A percentile compares a stretch with the other conserved stretches of the same genome.
These are phyloP conservation scores for Drosera spatulata DNA, from an alignment of 179 eudicot species.

Conservation along the genomic window DNA sequence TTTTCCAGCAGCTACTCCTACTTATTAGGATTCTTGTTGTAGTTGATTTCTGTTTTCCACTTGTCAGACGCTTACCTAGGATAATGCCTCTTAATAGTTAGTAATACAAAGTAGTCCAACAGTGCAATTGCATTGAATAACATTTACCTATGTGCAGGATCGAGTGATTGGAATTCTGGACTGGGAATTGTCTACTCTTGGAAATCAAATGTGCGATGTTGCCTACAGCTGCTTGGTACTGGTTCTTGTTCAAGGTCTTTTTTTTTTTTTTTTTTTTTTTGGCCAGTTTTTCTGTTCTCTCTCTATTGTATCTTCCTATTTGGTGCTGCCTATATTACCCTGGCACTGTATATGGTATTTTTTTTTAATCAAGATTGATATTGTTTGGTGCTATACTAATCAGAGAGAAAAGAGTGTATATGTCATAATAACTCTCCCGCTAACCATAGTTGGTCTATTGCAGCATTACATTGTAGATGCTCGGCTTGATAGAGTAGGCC, in stretches of 20 bases:
- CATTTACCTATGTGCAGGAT: slow-evolving; percentile 46
- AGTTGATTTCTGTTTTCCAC: not conserved
- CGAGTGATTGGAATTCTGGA: slow-evolving; percentile 92
- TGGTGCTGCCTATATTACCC: too few relatives aligned
- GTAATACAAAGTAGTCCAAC: too few relatives aligned
- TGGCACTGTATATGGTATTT: too few relatives aligned
- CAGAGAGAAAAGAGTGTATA: not conserved
- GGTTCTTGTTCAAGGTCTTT: slow-evolving; percentile 3
- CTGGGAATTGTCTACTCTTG: slow-evolving; percentile 96
- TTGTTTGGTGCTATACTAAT: not conserved
- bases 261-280: slow-evolving; percentile 2
- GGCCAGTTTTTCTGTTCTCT: not conserved
- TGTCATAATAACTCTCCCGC: not conserved
- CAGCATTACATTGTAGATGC: slow-evolving; percentile 67
- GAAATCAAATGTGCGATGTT: slow-evolving; percentile 98
- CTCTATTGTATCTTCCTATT: not conserved
- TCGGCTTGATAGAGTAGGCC: slow-evolving; percentile 29
- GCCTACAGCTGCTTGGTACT: slow-evolving; percentile 91
- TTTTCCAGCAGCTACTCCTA: too few relatives aligned
- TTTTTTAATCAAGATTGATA: too few relatives aligned
- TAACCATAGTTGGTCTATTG: slow-evolving; percentile 9
- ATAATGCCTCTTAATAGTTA: too few relatives aligned
- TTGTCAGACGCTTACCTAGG: too few relatives aligned
- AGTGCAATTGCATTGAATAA: not conserved
- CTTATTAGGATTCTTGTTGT: not conserved